Percentiles rank a stretch among this genome's conserved stretches.
Conservation (phyloP, 352 stramenopile species). For the Pythium oligandrum region DNA sequence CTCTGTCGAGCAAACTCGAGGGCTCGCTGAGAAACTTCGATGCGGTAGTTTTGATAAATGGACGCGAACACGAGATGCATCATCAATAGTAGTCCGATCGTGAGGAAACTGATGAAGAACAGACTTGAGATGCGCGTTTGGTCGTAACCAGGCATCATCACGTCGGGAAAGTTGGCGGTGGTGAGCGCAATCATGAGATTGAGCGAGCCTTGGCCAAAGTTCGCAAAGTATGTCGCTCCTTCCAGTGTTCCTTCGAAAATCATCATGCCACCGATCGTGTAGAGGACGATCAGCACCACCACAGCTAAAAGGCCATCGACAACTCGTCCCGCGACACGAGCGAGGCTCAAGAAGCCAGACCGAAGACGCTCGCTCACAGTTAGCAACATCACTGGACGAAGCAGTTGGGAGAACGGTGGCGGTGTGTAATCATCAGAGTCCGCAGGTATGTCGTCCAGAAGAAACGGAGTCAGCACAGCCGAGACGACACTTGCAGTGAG, state of each 20-base stretch:
- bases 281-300: conserved; percentile 44
- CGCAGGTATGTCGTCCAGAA: conserved; percentile 8
- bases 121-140: conserved; percentile 32
- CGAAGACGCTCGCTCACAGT: conserved; percentile 50
- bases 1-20: conserved; percentile 25
- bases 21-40: conserved; percentile 30
- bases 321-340: conserved; percentile 36
- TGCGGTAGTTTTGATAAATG: conserved; percentile 65
- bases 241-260: conserved; percentile 59
- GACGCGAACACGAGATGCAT: conserved; percentile 78
- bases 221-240: conserved; percentile 40
- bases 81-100: conserved; percentile 64
- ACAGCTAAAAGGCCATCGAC: conserved; percentile 42
- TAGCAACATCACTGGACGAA: conserved; percentile 42
- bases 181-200: conserved; percentile 69
- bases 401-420: conserved; percentile 33
- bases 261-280: conserved; percentile 53
- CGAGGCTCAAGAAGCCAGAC: conserved; percentile 39
- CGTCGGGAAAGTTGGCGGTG: conserved; percentile 77
- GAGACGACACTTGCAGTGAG: conserved; percentile 36
- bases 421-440: conserved; percentile 12
- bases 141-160: conserved; percentile 73
- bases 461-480: conserved; percentile 29
- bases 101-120: conserved; percentile 71
- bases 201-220: conserved; percentile 44